A percentile compares a stretch with the other conserved stretches of the same genome.
phyloP scores from a whole-genome alignment of 257 asterid species.

The Solanum appendiculatum region DNA sequence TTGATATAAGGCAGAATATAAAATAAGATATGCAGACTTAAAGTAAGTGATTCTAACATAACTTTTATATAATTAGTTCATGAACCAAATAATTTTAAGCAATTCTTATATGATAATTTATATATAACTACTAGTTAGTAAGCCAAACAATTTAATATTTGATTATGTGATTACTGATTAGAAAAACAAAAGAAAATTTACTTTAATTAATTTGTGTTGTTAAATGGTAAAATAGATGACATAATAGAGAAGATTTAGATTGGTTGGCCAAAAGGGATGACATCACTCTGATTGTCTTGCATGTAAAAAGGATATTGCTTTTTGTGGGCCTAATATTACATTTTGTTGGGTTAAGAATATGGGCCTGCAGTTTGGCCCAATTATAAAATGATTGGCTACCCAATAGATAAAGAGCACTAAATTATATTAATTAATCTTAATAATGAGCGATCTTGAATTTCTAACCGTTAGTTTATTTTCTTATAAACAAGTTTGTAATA shows the following conservation, averaged over 20 bases:
- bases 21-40: neutral
- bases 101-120: neutral
- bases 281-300: neutral
- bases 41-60: too few relatives aligned
- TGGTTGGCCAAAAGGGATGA: neutral
- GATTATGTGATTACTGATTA: neutral
- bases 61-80: too few relatives aligned
- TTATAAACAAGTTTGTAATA: neutral
- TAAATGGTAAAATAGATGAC: neutral
- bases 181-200: neutral
- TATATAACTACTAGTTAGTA: neutral
- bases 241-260: neutral
- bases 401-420: neutral
- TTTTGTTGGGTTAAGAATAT: neutral
- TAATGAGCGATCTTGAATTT: neutral
- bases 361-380: neutral
- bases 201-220: neutral
- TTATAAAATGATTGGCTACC: neutral
- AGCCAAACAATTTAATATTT: neutral
- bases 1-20: too few relatives aligned
- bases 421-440: neutral
- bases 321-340: neutral
- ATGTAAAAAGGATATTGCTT: neutral
- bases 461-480: neutral
- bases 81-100: neutral